These are phyloP conservation scores for Triticum urartu DNA, from an alignment of 176 grass and related monocot genomes.

Conservation along the genomic window DNA sequence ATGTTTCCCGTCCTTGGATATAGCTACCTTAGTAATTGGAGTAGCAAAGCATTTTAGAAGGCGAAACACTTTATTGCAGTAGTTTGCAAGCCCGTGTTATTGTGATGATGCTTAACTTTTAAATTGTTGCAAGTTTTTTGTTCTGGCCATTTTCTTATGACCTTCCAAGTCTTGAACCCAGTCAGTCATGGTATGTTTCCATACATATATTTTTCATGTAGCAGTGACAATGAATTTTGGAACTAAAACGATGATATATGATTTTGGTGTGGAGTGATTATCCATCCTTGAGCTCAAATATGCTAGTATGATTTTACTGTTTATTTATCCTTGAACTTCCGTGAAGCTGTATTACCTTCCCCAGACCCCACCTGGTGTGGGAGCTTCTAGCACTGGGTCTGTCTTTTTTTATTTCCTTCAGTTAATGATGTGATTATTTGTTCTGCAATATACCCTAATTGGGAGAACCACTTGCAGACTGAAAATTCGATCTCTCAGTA, in stretches of 20 bases:
- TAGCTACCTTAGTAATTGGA: constrained; percentile 6
- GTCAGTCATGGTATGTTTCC: not conserved
- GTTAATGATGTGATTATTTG: not conserved
- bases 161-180: not conserved
- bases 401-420: not conserved
- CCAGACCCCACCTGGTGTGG: too few species aligned
- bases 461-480: not conserved
- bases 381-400: too few species aligned
- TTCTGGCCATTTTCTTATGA: not conserved
- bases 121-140: not conserved
- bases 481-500: not conserved
- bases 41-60: constrained; percentile 13
- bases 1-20: not conserved
- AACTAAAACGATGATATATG: not conserved
- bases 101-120: not conserved
- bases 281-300: constrained; percentile 12
- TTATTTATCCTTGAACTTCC: not conserved
- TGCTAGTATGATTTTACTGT: constrained; percentile 5
- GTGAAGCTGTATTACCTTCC: not conserved
- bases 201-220: not conserved
- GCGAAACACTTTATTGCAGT: not conserved
- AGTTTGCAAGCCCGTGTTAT: not conserved
- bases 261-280: constrained; percentile 2
- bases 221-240: not conserved
- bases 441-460: not conserved